Base-by-base conservation (phyloP, 371 early-diverging fungal genomes). In the Rhizopus stolonifer region DNA sequence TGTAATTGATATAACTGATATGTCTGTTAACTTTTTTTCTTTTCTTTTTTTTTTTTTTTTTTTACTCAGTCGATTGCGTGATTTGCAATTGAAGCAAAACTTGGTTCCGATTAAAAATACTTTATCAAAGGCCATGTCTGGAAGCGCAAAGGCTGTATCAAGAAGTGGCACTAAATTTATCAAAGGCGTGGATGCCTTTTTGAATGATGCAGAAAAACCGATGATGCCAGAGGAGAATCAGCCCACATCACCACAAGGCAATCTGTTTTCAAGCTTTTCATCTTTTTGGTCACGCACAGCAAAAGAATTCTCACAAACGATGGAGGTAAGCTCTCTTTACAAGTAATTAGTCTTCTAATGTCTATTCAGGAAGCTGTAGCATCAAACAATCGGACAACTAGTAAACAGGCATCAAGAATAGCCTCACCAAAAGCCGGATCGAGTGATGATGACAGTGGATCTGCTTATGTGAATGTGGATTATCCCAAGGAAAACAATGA, bases 21-120 rank as follows among this genome's bases (percentile, higher is more conserved):
- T n/a, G n/a, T n/a, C n/a, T n/a, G 31, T 10, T 29, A 4, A 4
- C 40, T 26, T 6, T 33, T 29, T 36, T n/a, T 53, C 76, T 74
- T 29, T 29, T 29, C 10, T 29, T 29, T 29, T 29, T 29, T 29
- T 29, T 29, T 29, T 29, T 29, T 29, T 29, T 29, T 29, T 29
- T 29, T 29, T 29, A 4, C 10, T 29, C 10, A 29, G 31, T 53
- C 82, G 81, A 25, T 49, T 84, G 40, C 75, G 79, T 42, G 82
- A 82, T 54, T 68, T 84, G 49, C 72, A 79, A 39, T 56, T 90
- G 13, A 81, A 82, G 29, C 81, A 83, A 54, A 82, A 79, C 31
- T 49, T 86, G 21, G 77, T 75, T 2, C 85, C 86, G 0, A 55
- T 85, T 21, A 78, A 83, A 49, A 77, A 84, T 25, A 81, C 83